Base-by-base conservation (phyloP, 495 filamentous ascomycete genomes). In the Aspergillus incahuasiensis region DNA sequence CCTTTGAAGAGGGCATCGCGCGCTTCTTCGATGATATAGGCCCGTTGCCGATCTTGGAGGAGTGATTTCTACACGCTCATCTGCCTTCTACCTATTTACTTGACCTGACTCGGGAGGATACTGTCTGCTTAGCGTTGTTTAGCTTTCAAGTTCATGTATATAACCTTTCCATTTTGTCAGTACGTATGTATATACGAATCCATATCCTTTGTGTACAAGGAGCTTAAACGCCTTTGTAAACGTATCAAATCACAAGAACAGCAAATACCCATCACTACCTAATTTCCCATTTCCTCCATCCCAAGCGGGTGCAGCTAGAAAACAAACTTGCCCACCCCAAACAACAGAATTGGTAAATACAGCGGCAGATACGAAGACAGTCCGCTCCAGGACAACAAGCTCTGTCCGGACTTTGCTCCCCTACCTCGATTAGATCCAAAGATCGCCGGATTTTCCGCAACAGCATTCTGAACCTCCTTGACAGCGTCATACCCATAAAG, bases 401-500 rank as follows among this genome's bases (percentile, higher is more conserved):
- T 5, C 32, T 35, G 32, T 2, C 32, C 32, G 6, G 32, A 35
- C 9, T 2, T 35, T 35, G 9, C 2, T 11, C 6, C 12, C 32
- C 9, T 35, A 2, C 12, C 13, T 35, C 5, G 2, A 35, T n/a
- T 8, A 40, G 13, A 16, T 4, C 38, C 38, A 44, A 71, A 73
- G 15, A 73, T 19, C 9, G 47, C 60, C 7, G 65, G 62, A 55
- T 77, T 68, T 48, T 64, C 46, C 54, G 56, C 59, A 30, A 77
- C 80, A 1, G 72, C 81, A 28, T 71, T 70, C 57, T 84, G 77
- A 1, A 79, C 82, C 59, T 82, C 82, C 35, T 66, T 68, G 52
- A 81, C 76, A 8, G 81, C 79, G 67, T 86, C 80, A 51, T 86
- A 85, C n/a, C 80, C 81, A 55, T 80, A 86, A 44, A 86, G 48